Evolutionary conservation across 176 grass and related monocot species (phyloP).

Genomic region (Eleusine indica): DNA sequence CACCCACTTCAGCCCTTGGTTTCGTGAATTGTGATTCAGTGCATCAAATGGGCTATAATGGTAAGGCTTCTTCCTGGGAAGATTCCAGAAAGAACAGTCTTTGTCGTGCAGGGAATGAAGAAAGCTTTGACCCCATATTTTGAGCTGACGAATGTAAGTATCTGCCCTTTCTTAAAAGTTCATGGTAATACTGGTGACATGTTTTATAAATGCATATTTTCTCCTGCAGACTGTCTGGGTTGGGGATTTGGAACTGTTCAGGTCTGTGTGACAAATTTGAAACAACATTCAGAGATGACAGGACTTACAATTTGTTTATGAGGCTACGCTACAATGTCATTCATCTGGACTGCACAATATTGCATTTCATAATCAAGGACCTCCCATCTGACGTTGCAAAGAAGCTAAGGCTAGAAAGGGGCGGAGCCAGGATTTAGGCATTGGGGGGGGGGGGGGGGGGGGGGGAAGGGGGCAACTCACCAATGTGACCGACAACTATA

Average conservation of each 20-base stretch:
- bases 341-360: conserved; percentile 83
- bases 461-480: too few relatives aligned
- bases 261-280: conserved; percentile 69
- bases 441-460: too few relatives aligned
- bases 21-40: conserved; percentile 65
- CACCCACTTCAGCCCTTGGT: conserved; percentile 67
- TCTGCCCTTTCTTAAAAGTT: neutral
- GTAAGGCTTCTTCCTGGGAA: conserved; percentile 78
- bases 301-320: conserved; percentile 84
- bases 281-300: conserved; percentile 70
- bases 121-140: conserved; percentile 85
- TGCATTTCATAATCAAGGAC: conserved; percentile 79
- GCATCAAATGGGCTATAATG: conserved; percentile 89
- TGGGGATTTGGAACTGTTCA: conserved; percentile 84
- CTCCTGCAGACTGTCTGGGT: conserved; percentile 66
- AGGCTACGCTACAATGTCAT: conserved; percentile 88
- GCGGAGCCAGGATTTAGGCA: too few relatives aligned
- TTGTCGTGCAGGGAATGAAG: conserved; percentile 94
- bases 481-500: too few relatives aligned
- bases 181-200: neutral
- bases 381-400: conserved; percentile 69
- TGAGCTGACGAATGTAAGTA: conserved; percentile 83
- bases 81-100: conserved; percentile 87
- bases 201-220: conserved; percentile 4
- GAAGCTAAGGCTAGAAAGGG: conserved; percentile 60